A percentile compares a stretch with the other conserved stretches of the same genome.
phyloP scores from a whole-genome alignment of 352 stramenopile species.

The Phytopythium litorale region DNA sequence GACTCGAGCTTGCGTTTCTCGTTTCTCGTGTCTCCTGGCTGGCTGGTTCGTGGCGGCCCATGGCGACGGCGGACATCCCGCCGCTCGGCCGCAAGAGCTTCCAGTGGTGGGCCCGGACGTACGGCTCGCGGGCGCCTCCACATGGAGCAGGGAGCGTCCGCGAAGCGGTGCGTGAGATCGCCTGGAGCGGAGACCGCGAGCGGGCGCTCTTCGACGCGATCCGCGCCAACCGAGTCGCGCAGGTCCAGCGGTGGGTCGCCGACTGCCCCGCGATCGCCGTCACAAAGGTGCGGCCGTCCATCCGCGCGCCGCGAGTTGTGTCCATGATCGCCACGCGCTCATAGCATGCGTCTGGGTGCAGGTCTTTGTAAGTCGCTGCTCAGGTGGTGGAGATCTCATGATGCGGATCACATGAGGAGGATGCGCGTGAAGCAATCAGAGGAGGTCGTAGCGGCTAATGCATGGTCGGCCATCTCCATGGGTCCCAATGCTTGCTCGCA shows the following conservation, averaged over 20 bases:
- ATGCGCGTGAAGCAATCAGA: no score
- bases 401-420: no score
- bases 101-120: slow-evolving; percentile 1
- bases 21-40: not conserved
- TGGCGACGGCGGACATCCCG: not conserved
- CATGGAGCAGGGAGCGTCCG: not conserved
- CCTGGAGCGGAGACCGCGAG: not conserved
- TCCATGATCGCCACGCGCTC: no score
- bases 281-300: slow-evolving; percentile 28
- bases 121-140: not conserved
- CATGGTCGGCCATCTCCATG: no score
- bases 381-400: no score
- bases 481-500: no score
- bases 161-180: not conserved
- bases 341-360: no score
- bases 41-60: not conserved
- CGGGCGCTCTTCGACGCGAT: slow-evolving; percentile 28
- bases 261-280: slow-evolving; percentile 26
- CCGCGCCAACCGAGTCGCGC: slow-evolving; percentile 26
- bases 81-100: not conserved
- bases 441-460: no score
- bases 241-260: slow-evolving; percentile 19
- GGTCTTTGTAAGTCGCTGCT: not conserved
- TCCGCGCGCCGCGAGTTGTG: no score
- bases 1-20: not conserved